These are phyloP conservation scores for Klebsormidium nitens DNA, from an alignment of 139 green algal species.

Conservation along the genomic window DNA sequence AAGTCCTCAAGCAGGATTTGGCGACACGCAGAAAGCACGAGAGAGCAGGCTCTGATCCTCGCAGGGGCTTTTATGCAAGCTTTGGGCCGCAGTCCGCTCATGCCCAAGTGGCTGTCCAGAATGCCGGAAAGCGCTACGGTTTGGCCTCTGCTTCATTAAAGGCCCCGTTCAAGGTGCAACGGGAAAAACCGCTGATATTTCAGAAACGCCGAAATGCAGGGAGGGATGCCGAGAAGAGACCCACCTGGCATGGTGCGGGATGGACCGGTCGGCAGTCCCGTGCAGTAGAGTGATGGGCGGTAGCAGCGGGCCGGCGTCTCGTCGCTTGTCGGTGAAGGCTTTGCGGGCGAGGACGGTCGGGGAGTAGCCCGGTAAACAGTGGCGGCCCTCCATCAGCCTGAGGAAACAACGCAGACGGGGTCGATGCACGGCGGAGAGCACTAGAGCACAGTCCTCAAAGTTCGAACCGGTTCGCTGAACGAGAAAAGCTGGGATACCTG, in stretches of 20 bases:
- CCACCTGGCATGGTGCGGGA: slow-evolving; percentile 11
- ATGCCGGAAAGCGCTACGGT: neutral
- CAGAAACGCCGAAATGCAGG: neutral
- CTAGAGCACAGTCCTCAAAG: neutral
- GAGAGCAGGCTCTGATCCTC: no score
- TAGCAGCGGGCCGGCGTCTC: neutral
- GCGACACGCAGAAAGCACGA: no score
- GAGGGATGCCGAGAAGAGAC: neutral
- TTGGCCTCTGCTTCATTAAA: no score
- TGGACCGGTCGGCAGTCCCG: slow-evolving; percentile 36
- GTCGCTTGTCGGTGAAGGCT: neutral
- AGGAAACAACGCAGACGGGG: neutral
- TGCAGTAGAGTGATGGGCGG: slow-evolving; percentile 39
- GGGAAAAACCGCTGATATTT: no score
- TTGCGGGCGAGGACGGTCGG: neutral
- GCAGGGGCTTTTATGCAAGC: no score
- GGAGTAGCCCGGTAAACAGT: neutral
- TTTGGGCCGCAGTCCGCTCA: no score
- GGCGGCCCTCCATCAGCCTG: neutral
- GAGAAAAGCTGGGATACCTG: no score
- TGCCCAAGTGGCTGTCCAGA: no score
- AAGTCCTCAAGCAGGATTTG: no score
- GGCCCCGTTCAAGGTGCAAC: no score
- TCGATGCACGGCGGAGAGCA: neutral
- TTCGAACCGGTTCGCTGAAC: no score